Base-by-base conservation (phyloP, 2,329 filamentous ascomycete genomes). In the Hymenoscyphus infarciens region DNA sequence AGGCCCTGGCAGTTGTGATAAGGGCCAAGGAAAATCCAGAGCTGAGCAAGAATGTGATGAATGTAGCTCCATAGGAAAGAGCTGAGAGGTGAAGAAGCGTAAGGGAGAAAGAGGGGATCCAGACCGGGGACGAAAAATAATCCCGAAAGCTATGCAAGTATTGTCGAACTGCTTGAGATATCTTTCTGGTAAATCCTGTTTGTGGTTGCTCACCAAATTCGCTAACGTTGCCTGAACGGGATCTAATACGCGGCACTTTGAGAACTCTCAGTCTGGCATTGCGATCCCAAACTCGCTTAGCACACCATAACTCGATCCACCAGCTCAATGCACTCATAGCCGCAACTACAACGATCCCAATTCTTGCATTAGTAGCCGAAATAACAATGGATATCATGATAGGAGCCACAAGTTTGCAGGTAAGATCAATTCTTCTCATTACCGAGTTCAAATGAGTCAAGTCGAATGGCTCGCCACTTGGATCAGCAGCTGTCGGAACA, bases 361-460 rank as follows among this genome's bases (percentile, higher is more conserved):
- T 62, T 3, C 68, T 73, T 0, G 79, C 77, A 6, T 74, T 73
- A 15, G 80, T 74, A 31, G 77, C 75, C 7, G 77, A 77, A 29
- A 78, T 75, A 13, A 84, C 67, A 6, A 80, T 59, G 0, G 82
- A 81, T 25, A 84, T 81, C 7, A 80, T 71, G 6, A 85, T 75
- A 0, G 83, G 83, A 0, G 80, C 80, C 33, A 82, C 63, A 15
- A 85, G 78, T 69, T 85, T 86, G 75, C 83, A 85, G 53, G 80
- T 76, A 3, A 86, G 76, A 66, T 86, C 83, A 64, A 86, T 85
- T 7, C 82, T 76, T 61, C 83, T 75, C 82, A 85, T 85, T 10
- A 77, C 77, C 0, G 82, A 78, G 68, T 85, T 85, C 2, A 84
- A 64, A 62, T 70, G 74, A 1, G 77, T 78, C 33, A 79, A 69